A percentile compares a stretch with the other conserved stretches of the same genome.
phyloP scores from a whole-genome alignment of 2,329 filamentous ascomycete species.

The Fusarium albidum region DNA sequence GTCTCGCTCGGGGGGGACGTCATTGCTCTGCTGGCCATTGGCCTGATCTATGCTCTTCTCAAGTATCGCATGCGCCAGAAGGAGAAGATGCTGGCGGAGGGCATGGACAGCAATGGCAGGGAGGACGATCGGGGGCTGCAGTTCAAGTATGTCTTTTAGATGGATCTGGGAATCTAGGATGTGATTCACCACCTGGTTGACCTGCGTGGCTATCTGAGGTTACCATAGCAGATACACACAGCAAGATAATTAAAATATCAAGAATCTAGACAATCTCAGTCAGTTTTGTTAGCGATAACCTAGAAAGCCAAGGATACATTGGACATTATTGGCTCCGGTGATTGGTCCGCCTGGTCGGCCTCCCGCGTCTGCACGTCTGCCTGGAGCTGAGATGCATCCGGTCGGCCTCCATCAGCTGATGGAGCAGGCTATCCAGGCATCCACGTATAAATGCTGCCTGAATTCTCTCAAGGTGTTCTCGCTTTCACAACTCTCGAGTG shows the following conservation, averaged over 20 bases:
- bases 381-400: background rate
- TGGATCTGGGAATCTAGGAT: too few species aligned
- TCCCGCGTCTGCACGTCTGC: background rate
- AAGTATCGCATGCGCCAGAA: constrained; percentile 42
- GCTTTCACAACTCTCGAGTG: background rate
- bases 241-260: too few species aligned
- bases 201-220: too few species aligned
- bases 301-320: too few species aligned
- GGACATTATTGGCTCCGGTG: too few species aligned
- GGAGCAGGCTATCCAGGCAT: too few species aligned
- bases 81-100: constrained; percentile 33
- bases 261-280: too few species aligned
- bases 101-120: constrained; percentile 30
- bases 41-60: constrained; percentile 39
- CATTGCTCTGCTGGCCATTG: constrained; percentile 37
- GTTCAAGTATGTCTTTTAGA: constrained; percentile 40
- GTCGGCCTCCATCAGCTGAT: background rate
- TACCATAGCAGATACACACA: too few species aligned
- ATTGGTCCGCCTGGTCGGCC: background rate
- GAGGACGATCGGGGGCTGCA: constrained; percentile 24
- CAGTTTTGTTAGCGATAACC: too few species aligned
- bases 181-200: too few species aligned
- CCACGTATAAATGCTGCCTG: background rate
- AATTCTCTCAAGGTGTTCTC: background rate
- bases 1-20: constrained; percentile 41